Evolutionary conservation across 495 filamentous ascomycete species (phyloP).

Genomic region (Trichoderma orchidacearum): DNA sequence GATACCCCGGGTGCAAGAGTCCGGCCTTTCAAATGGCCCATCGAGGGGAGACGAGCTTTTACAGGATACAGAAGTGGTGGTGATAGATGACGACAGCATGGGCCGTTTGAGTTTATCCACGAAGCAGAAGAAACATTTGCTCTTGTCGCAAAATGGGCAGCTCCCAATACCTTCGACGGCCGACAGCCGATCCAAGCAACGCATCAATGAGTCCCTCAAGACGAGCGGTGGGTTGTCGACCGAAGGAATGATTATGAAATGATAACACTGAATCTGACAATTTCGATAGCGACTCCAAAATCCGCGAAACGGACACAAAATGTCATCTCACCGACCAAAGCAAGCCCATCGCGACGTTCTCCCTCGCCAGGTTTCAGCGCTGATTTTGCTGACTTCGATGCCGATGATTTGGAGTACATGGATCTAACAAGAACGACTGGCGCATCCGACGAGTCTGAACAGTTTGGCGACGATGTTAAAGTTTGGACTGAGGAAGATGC

Average conservation of each 20-base stretch:
- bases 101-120: constrained; percentile 10
- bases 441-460: constrained; percentile 25
- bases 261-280: neutral
- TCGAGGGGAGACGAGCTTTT: neutral
- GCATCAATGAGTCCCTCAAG: neutral
- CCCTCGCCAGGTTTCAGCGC: neutral
- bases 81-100: constrained; percentile 11
- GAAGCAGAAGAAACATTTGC: constrained; percentile 5
- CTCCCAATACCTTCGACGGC: neutral
- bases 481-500: constrained; percentile 48
- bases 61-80: neutral
- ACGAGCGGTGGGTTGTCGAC: neutral
- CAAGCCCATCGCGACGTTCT: neutral
- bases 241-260: neutral
- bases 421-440: constrained; percentile 55
- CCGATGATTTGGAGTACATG: constrained; percentile 39
- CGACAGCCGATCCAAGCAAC: neutral
- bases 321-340: neutral
- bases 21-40: neutral
- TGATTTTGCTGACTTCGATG: constrained; percentile 4
- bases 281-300: neutral
- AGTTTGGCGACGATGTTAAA: constrained; percentile 36
- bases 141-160: constrained; percentile 1
- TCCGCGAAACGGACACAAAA: neutral
- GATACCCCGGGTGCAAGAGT: neutral